Evolutionary conservation across 352 stramenopile species (phyloP), one percentile per base, ranked within the genome.

Genomic region (Globisporangium cylindrosporum): DNA sequence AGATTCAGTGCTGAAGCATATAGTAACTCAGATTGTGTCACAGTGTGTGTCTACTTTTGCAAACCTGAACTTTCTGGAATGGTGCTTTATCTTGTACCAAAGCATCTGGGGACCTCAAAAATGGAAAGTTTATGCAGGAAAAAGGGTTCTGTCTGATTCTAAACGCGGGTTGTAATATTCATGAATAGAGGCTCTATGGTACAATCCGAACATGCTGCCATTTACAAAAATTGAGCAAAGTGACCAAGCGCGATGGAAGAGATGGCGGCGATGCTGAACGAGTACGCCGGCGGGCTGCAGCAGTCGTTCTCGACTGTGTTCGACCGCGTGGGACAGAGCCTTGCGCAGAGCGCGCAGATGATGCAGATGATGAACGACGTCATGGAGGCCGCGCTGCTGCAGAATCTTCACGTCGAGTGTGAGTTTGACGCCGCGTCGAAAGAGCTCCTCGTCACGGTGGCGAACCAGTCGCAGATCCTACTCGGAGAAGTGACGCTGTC

Each of bases 301-400:
- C 75, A 89, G 70, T 93, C 85, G 56, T 92, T 93, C 63, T 82
- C 77, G 53, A 78, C 74, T 9, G 83, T 91, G 12, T 88, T 91
- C 41, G 78, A 91, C 61, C 82, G 83, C 49, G 79, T 93, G 54
- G 83, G 78, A 12, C 66, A 90, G 65, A 92, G 83, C 38, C 75
- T 93, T 29, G 73, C 72, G 41, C 83, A 91, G 65, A 93, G 83
- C 32, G 78, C 75, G 53, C 74, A 89, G 62, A 75, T 91, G 68
- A 92, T 93, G 85, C 79, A 78, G 53, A 90, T 93, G 80, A 93
- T 93, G 85, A 93, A 93, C 70, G 75, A 80, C 20, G 84, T 92
- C 70, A 92, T 93, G 85, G 85, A 93, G 74, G 72, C 80, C 3
- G 81, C 83, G 60, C 72, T 93, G 78, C 57, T 93, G 62, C 85